phyloP scores from a whole-genome alignment of 2,329 filamentous ascomycete species.

The Teratosphaeria gauchensis region DNA sequence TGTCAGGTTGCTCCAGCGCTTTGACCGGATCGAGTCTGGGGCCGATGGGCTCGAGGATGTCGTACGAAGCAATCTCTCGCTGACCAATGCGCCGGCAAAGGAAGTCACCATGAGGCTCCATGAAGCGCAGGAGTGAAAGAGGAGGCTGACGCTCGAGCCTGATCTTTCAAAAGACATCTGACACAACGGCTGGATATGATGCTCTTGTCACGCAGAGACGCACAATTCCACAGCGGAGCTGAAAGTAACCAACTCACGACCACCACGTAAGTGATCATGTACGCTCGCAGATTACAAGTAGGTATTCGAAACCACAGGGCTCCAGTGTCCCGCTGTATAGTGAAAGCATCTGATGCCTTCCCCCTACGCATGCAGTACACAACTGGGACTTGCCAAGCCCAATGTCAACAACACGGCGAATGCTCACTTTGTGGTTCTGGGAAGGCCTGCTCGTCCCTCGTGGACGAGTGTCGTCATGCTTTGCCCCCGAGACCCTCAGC shows the following conservation, averaged over 20 bases:
- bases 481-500: neutral
- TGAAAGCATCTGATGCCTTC: neutral
- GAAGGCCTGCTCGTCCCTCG: neutral
- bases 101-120: constrained; percentile 17
- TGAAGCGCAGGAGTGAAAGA: constrained; percentile 4
- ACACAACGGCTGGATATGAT: neutral
- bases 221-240: neutral
- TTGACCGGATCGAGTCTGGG: constrained; percentile 20
- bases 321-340: neutral
- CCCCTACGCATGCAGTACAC: neutral
- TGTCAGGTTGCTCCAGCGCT: constrained; percentile 34
- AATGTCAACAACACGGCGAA: neutral
- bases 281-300: neutral
- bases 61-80: constrained; percentile 14
- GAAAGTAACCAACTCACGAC: neutral
- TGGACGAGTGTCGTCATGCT: neutral
- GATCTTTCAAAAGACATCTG: neutral
- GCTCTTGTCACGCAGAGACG: neutral
- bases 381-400: neutral
- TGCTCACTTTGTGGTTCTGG: neutral
- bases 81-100: constrained; percentile 21
- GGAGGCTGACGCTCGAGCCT: neutral
- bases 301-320: neutral
- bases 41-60: constrained; percentile 12
- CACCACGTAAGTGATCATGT: neutral